A percentile compares a stretch with the other conserved stretches of the same genome.
Conservation (phyloP, 2,329 filamentous ascomycete species). For the Fusarium paranaense region DNA sequence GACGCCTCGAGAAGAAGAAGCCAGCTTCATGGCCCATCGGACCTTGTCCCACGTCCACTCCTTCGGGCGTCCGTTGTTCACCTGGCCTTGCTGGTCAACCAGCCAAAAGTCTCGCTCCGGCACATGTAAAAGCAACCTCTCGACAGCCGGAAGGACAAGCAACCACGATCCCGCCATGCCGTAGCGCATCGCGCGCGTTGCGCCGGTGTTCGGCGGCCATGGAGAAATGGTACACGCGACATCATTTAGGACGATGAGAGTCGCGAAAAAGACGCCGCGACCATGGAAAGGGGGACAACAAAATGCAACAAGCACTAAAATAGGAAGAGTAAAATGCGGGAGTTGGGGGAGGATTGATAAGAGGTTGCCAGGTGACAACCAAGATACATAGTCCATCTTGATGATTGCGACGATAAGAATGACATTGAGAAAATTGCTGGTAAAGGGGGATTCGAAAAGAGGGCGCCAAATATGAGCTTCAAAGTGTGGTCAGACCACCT, state of each 20-base stretch:
- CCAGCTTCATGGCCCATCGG: slow-evolving; percentile 18
- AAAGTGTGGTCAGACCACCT: neutral
- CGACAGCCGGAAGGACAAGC: slow-evolving; percentile 20
- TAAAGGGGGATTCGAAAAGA: neutral
- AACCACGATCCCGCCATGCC: slow-evolving; percentile 26
- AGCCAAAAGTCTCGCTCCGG: slow-evolving; percentile 23
- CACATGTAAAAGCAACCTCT: slow-evolving; percentile 18
- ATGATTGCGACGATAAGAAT: neutral
- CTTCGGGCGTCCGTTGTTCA: neutral
- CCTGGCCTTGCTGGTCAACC: slow-evolving; percentile 4
- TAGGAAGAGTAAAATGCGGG: neutral
- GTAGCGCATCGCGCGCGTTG: slow-evolving; percentile 21
- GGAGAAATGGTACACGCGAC: slow-evolving; percentile 12
- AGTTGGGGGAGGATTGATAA: slow-evolving; percentile 1
- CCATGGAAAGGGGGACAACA: slow-evolving; percentile 12
- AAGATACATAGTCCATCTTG: neutral
- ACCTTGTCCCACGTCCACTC: slow-evolving; percentile 17
- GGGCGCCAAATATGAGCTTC: neutral
- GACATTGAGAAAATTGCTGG: neutral
- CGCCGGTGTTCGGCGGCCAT: slow-evolving; percentile 20
- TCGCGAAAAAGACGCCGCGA: slow-evolving; percentile 4
- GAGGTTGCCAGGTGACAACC: neutral
- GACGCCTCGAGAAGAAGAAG: slow-evolving; percentile 13
- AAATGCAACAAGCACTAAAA: slow-evolving; percentile 2
- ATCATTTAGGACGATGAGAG: slow-evolving; percentile 8